Base-by-base conservation (phyloP, 805 yeast species). In the Scheffersomyces coipomensis region DNA sequence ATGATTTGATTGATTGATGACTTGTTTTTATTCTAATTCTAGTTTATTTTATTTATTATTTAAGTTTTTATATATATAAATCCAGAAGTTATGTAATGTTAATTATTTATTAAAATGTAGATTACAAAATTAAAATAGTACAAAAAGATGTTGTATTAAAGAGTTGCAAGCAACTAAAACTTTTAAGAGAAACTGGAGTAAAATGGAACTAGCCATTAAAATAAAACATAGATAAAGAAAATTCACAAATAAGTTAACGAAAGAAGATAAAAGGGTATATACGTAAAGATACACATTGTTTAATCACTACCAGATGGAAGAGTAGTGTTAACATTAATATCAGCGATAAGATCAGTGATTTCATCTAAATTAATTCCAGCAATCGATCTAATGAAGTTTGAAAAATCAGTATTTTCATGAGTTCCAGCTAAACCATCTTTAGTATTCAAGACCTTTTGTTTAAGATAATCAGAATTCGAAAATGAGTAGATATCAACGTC, bases 401-500 rank as follows among this genome's bases (percentile, higher is more conserved):
- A 95, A 43, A 88, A 75, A 47, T 86, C 95, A 25, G 69, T 85
- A 62, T 88, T 88, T 62, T 88, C 96, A 54, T 78, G 84, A 59
- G 80, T 83, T 4, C 96, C 96, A 19, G 73, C 74, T 38, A 88
- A 64, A 12, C 73, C 63, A 15, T 71, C 60, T 12, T 37, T 43
- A 12, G 48, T 45, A n/a, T 47, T 44, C 6, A 76, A 47, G 33
- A 62, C 55, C 45, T 68, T 49, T 3, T 46, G 37, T 55, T 60
- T 59, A 19, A 78, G 68, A 10, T 60, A 46, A 33, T 67, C 65
- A 25, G 69, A 75, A 50, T 81, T 81, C 19, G 88, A 74, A 56
- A 81, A 75, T 0, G 83, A 95, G 56, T 88, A 88, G 32, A 88
- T 82, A 54, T 88, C 88, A 34, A 88, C 95, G 58, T 88, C 97